These are phyloP conservation scores for Rugonectria rugulosa DNA, from an alignment of 2,329 filamentous ascomycete species.

Conservation along the genomic window DNA sequence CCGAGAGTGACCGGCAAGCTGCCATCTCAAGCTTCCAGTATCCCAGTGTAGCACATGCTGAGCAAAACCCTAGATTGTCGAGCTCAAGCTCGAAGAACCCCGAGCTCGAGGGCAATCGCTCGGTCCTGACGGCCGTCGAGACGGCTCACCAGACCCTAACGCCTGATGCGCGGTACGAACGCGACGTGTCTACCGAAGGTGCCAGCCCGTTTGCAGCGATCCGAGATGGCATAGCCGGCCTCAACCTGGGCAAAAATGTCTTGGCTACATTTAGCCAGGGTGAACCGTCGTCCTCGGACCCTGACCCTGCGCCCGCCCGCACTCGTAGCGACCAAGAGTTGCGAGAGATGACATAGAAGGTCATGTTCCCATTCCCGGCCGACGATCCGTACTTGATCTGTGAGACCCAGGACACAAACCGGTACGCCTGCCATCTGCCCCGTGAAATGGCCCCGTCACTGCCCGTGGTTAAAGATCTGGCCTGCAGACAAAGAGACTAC, in stretches of 20 bases:
- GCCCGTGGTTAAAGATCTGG: neutral
- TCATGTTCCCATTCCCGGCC: constrained; percentile 46
- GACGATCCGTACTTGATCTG: constrained; percentile 43
- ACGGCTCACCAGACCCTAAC: constrained; percentile 62
- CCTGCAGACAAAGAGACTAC: no score
- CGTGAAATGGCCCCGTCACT: constrained; percentile 1
- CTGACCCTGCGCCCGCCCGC: constrained; percentile 27
- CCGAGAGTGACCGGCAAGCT: constrained; percentile 51
- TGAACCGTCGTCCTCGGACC: constrained; percentile 33
- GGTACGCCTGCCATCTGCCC: constrained; percentile 18
- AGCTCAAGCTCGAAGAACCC: constrained; percentile 49
- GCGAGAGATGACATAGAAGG: constrained; percentile 55
- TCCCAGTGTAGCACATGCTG: constrained; percentile 36
- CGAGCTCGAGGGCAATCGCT: constrained; percentile 51
- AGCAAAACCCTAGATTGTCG: constrained; percentile 38
- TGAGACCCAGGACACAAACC: constrained; percentile 40
- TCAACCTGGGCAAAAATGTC: constrained; percentile 58
- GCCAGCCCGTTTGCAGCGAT: constrained; percentile 55
- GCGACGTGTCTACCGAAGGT: constrained; percentile 55
- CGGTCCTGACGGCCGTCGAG: constrained; percentile 67
- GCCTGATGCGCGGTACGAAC: constrained; percentile 46
- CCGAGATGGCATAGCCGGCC: constrained; percentile 55
- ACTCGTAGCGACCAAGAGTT: constrained; percentile 51
- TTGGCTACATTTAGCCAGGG: constrained; percentile 45
- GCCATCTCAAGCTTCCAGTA: constrained; percentile 47